phyloP scores from a whole-genome alignment of 306 rosid genomes.

The Cucurbita ficifolia region DNA sequence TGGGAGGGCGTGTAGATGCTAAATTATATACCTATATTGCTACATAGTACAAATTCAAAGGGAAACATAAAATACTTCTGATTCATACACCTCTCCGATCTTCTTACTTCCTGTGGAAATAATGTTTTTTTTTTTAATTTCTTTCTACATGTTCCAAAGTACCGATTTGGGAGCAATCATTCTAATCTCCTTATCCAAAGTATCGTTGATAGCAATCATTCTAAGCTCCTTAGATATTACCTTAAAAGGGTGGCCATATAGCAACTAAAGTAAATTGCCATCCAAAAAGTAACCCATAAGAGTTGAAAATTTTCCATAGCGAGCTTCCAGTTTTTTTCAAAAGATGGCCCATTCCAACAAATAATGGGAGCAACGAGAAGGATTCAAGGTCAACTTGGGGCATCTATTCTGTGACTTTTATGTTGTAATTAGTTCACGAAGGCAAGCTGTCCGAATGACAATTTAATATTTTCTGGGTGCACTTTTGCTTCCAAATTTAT shows the following conservation, averaged over 20 bases:
- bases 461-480: neutral
- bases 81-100: neutral
- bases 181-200: neutral
- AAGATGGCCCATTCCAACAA: neutral
- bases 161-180: neutral
- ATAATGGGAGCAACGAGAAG: neutral
- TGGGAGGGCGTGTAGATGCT: neutral
- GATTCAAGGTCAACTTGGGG: neutral
- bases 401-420: neutral
- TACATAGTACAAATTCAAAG: neutral
- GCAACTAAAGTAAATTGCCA: neutral
- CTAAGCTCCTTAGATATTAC: neutral
- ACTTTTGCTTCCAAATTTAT: neutral
- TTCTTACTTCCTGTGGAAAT: neutral
- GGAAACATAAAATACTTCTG: neutral
- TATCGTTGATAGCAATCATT: neutral
- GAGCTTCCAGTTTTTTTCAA: neutral
- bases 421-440: neutral
- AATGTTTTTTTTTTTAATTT: neutral
- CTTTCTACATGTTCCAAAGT: neutral
- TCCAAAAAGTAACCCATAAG: neutral
- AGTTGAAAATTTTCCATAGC: neutral
- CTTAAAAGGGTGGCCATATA: neutral
- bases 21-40: neutral
- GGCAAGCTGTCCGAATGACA: neutral